phyloP scores from a whole-genome alignment of 2,329 filamentous ascomycete genomes.

The Talaromyces sp. region DNA sequence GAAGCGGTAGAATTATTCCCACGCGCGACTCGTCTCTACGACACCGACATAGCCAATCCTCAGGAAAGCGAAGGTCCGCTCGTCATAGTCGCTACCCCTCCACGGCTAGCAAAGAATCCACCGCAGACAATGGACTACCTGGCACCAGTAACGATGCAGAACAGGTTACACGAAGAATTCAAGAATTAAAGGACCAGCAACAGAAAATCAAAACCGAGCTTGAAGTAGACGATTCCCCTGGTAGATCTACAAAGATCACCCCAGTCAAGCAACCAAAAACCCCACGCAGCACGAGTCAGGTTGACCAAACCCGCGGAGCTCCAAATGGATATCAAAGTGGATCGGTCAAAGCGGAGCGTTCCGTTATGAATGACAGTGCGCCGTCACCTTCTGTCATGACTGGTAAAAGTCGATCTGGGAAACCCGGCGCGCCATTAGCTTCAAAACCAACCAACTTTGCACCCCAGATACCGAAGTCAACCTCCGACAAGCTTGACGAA shows the following conservation, averaged over 20 bases:
- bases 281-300: conserved; percentile 20
- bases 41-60: conserved; percentile 52
- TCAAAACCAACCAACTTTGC: conserved; percentile 32
- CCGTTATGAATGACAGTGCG: conserved; percentile 60
- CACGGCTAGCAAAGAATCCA: conserved; percentile 42
- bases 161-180: conserved; percentile 60
- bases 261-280: conserved; percentile 16
- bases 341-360: neutral
- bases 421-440: conserved; percentile 30
- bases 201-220: conserved; percentile 56
- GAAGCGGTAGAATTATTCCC: conserved; percentile 62
- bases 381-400: conserved; percentile 71
- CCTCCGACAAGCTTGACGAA: conserved; percentile 35
- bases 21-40: conserved; percentile 68
- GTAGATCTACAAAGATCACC: conserved; percentile 22
- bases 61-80: conserved; percentile 57
- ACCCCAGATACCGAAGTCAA: conserved; percentile 27
- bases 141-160: conserved; percentile 52
- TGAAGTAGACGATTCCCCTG: conserved; percentile 41
- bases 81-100: conserved; percentile 45
- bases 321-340: conserved; percentile 10
- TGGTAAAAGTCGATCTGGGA: conserved; percentile 49
- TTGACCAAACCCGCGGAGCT: conserved; percentile 16
- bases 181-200: conserved; percentile 60
- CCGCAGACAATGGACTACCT: conserved; percentile 42